Evolutionary conservation across 2,329 filamentous ascomycete genomes (phyloP).

Genomic region (Aspergillus jensenii): DNA sequence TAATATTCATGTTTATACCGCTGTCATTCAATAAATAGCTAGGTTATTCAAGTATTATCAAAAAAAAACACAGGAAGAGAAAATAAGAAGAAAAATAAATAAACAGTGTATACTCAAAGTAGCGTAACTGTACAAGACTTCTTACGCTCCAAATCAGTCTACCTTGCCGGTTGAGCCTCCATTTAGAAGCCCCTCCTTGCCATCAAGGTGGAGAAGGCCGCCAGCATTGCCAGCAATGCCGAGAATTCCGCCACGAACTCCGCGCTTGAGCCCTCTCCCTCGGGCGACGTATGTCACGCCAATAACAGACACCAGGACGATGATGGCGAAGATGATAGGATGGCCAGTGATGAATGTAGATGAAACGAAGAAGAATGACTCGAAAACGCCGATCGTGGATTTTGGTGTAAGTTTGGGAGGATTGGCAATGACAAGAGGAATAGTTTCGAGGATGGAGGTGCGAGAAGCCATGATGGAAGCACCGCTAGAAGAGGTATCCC

Average conservation of each 20-base stretch:
- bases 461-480: constrained; percentile 87
- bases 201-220: constrained; percentile 50
- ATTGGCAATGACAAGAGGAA: constrained; percentile 51
- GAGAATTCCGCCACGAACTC: constrained; percentile 35
- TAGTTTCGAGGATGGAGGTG: constrained; percentile 85
- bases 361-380: constrained; percentile 47
- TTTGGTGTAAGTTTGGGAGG: constrained; percentile 51
- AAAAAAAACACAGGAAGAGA: constrained; percentile 2
- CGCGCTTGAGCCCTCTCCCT: constrained; percentile 30
- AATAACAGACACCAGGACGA: constrained; percentile 38
- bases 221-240: constrained; percentile 32
- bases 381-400: constrained; percentile 49
- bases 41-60: constrained; percentile 7
- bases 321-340: constrained; percentile 43
- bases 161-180: constrained; percentile 47
- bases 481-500: constrained; percentile 87
- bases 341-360: constrained; percentile 44
- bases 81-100: constrained; percentile 21
- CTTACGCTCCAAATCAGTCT: constrained; percentile 36
- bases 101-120: constrained; percentile 21
- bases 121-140: constrained; percentile 32
- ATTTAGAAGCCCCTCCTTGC: constrained; percentile 48
- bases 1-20: not conserved
- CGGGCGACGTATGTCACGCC: constrained; percentile 35
- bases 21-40: constrained; percentile 2